A percentile compares a stretch with the other conserved stretches of the same genome.
Conservation (phyloP, 1,139 yeast genomes). For the Lodderomyces margitis region DNA sequence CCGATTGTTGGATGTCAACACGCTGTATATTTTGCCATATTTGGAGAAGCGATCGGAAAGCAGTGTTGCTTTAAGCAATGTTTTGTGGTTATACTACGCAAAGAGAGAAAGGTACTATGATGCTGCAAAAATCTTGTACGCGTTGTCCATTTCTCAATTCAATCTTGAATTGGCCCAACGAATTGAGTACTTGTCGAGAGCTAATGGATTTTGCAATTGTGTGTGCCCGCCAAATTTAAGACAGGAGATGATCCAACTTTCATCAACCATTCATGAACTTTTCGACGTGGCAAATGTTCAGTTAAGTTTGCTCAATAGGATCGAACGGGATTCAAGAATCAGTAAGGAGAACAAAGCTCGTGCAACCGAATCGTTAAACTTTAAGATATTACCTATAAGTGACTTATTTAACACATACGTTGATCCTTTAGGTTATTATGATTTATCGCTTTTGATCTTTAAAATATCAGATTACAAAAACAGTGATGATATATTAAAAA, state of each 20-base stretch:
- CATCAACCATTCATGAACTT: constrained; percentile 70
- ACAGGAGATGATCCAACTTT: constrained; percentile 71
- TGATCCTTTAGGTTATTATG: constrained; percentile 85
- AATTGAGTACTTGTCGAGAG: constrained; percentile 86
- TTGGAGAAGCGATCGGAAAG: constrained; percentile 69
- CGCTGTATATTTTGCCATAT: constrained; percentile 77
- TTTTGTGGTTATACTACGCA: constrained; percentile 88
- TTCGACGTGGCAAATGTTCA: constrained; percentile 88
- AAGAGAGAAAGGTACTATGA: constrained; percentile 74
- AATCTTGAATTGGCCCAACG: constrained; percentile 67
- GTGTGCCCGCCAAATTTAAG: constrained; percentile 75
- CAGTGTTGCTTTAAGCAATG: constrained; percentile 71
- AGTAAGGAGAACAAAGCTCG: constrained; percentile 43
- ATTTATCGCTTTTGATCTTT: constrained; percentile 73
- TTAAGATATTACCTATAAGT: constrained; percentile 65
- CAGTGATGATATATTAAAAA: constrained; percentile 65
- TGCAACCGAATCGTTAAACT: constrained; percentile 57
- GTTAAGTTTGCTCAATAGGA: constrained; percentile 67
- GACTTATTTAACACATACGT: constrained; percentile 85
- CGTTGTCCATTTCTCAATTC: constrained; percentile 73
- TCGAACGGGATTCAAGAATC: constrained; percentile 60
- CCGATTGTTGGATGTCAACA: constrained; percentile 71
- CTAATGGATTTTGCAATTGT: constrained; percentile 89
- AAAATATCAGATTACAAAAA: constrained; percentile 80
- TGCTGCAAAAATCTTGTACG: constrained; percentile 80